phyloP scores from a whole-genome alignment of 345 rosid genomes.

The Salix koriyanagi region DNA sequence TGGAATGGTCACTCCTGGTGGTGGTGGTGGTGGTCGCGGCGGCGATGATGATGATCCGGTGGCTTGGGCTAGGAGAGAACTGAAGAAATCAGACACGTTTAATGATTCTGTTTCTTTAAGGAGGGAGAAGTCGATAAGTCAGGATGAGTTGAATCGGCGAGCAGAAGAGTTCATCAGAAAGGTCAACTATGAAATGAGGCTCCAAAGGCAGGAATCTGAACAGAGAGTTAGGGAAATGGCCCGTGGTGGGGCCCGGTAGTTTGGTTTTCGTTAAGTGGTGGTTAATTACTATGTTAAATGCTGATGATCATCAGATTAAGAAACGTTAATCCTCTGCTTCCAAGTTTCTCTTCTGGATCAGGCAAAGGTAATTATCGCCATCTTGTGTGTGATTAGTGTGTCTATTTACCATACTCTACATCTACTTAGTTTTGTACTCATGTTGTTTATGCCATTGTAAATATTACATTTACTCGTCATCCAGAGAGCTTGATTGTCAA shows the following conservation, averaged over 20 bases:
- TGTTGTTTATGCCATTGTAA: background rate
- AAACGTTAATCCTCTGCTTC: background rate
- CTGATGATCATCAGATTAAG: no score
- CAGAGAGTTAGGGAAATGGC: constrained; percentile 30
- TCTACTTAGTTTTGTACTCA: background rate
- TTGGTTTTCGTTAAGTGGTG: background rate
- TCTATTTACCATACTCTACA: background rate
- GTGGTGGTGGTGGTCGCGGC: background rate
- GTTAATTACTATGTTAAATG: background rate
- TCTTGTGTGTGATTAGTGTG: background rate
- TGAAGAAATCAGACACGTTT: constrained; percentile 40
- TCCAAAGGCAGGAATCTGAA: constrained; percentile 43
- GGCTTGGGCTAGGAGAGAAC: constrained; percentile 19
- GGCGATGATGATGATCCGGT: constrained; percentile 4
- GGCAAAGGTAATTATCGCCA: background rate
- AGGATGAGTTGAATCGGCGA: constrained; percentile 42
- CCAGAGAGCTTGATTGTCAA: no score
- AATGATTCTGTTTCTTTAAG: constrained; percentile 20
- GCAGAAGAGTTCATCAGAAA: constrained; percentile 48
- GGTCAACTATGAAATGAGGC: constrained; percentile 33
- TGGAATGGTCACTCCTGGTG: background rate
- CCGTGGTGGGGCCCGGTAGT: background rate
- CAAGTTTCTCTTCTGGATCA: background rate
- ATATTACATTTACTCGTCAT: background rate
- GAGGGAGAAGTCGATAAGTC: constrained; percentile 38